Base-by-base conservation (phyloP, 805 yeast species). In the Priceomyces melissophilus region DNA sequence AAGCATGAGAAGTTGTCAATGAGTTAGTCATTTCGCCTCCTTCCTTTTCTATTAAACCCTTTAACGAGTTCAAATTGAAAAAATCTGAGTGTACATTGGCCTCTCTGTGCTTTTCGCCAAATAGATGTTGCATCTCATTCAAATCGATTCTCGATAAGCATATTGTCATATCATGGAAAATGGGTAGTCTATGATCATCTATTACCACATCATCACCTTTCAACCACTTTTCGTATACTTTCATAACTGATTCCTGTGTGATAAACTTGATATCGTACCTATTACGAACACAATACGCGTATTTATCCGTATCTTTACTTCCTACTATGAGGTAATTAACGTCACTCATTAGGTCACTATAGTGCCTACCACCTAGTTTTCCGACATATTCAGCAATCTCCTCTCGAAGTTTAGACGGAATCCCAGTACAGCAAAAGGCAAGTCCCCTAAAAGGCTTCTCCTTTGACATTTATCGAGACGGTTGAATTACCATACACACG, bases 261-360 rank as follows among this genome's bases (percentile, higher is more conserved):
- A 87, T 54, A 48, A 87, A 79, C 32, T 58, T 58, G 26, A 87
- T 71, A 59, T 85, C 90, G 37, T 65, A 61, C 41, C 87, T 60
- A 41, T 68, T 64, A 42, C 67, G 61, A 1, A 78, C 71, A 40
- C 78, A 71, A 52, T 68, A 81, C 38, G 60, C 61, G 56, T 72
- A 79, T 54, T 81, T 81, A 20, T 76, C 81, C 0, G 84, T 78
- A 41, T 69, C 62, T 23, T 75, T 62, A 31, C 69, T 70, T 1
- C 87, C 88, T 25, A 82, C 81, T 4, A 84, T 67, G 17, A 84
- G 58, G 31, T 76, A 75, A 39, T 75, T 71, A 2, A 78, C 82
- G 54, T 79, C 81, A 36, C 79, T 75, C 67, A 82, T 78, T 48
- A 84, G 59, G 51, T 82, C 82, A 32, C 70, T 69, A 43, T 73